phyloP scores from a whole-genome alignment of 1,284 basidiomycete species.

The Rhodofomes roseus region DNA sequence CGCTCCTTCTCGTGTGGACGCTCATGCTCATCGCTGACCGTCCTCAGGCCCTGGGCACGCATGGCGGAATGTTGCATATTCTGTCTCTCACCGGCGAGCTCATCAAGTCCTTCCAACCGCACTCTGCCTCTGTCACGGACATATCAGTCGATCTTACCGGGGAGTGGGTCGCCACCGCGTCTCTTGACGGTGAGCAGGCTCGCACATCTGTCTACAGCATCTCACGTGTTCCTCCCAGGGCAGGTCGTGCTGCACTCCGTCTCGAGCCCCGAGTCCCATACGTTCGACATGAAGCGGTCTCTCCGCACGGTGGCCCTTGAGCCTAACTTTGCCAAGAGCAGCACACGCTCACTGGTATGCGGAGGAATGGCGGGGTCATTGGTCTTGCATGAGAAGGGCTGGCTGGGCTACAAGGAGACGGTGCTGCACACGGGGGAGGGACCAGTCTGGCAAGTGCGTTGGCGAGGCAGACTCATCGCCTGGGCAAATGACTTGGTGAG shows the following conservation, averaged over 20 bases:
- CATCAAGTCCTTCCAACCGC: slow-evolving; percentile 89
- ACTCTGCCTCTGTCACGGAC: slow-evolving; percentile 87
- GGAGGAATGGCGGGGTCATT: slow-evolving; percentile 92
- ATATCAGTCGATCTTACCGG: slow-evolving; percentile 82
- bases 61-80: slow-evolving; percentile 88
- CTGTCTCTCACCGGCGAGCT: slow-evolving; percentile 78
- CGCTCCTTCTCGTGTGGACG: slow-evolving; percentile 18
- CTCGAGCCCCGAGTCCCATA: slow-evolving; percentile 78
- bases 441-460: slow-evolving; percentile 89
- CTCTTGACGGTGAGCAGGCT: slow-evolving; percentile 81
- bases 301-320: slow-evolving; percentile 90
- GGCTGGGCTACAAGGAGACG: slow-evolving; percentile 94
- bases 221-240: slow-evolving; percentile 44
- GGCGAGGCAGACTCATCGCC: slow-evolving; percentile 85
- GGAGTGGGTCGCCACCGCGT: slow-evolving; percentile 91
- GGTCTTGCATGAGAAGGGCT: slow-evolving; percentile 89
- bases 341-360: slow-evolving; percentile 84
- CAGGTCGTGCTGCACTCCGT: slow-evolving; percentile 89
- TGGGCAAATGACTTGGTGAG: slow-evolving; percentile 94
- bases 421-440: slow-evolving; percentile 88
- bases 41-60: slow-evolving; percentile 80
- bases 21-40: slow-evolving; percentile 6
- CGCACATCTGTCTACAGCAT: not conserved
- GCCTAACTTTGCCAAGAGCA: slow-evolving; percentile 83
- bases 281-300: slow-evolving; percentile 91